Conservation (phyloP, 192 early-diverging fungal species). For the Allomyces macrogynus region DNA sequence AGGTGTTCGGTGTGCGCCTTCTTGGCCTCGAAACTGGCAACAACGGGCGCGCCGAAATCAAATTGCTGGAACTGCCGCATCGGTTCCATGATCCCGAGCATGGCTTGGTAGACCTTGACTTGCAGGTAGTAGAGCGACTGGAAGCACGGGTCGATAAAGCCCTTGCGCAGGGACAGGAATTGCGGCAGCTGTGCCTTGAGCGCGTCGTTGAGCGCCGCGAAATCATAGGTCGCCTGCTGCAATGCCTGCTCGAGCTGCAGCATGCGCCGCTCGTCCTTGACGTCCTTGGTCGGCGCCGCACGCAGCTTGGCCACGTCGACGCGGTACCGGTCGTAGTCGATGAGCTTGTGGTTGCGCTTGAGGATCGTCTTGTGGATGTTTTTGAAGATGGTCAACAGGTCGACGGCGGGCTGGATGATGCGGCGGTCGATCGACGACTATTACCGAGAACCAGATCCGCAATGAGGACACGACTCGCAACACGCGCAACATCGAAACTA, state of each 20-base stretch:
- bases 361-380: slow-evolving; percentile 61
- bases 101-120: slow-evolving; percentile 45
- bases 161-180: slow-evolving; percentile 47
- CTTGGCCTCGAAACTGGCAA: background rate
- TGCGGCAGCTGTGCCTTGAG: slow-evolving; percentile 60
- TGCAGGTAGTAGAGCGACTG: slow-evolving; percentile 67
- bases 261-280: slow-evolving; percentile 42
- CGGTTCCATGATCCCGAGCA: slow-evolving; percentile 34
- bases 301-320: slow-evolving; percentile 50
- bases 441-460: too few species aligned
- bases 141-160: slow-evolving; percentile 77
- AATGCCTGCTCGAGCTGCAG: slow-evolving; percentile 49
- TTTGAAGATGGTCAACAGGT: slow-evolving; percentile 52
- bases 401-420: slow-evolving; percentile 58
- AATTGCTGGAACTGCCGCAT: slow-evolving; percentile 1
- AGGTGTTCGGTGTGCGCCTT: slow-evolving; percentile 1
- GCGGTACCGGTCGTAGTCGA: slow-evolving; percentile 79
- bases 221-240: slow-evolving; percentile 64
- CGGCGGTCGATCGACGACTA: slow-evolving; percentile 49
- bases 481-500: too few species aligned
- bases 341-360: slow-evolving; percentile 76
- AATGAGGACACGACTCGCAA: too few species aligned
- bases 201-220: slow-evolving; percentile 59
- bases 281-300: slow-evolving; percentile 34
- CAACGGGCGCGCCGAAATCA: background rate